Base-by-base conservation (phyloP, 805 yeast species). In the Suhomyces pyralidae region DNA sequence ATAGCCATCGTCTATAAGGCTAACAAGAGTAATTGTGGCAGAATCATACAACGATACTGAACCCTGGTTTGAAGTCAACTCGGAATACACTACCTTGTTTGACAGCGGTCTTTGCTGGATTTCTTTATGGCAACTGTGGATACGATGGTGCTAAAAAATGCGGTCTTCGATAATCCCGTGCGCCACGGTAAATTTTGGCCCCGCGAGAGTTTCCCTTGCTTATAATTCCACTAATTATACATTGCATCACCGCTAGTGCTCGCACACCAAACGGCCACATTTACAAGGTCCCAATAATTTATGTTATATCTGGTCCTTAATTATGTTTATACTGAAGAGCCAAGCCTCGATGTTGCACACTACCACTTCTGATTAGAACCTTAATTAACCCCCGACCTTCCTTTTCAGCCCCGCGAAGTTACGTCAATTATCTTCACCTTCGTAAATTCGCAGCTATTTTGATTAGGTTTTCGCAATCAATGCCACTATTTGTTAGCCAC, bases 401-500 rank as follows among this genome's bases (percentile, higher is more conserved):
- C 36, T 1, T 7, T n/a, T n/a, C 36, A n/a, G 36, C 36, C 36
- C 17, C 36, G 17, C 36, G n/a, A 12, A 28, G n/a, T 10, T 12
- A 6, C 32, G 32, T 28, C 32, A 12, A 12, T 28, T 12, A 12
- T 28, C 32, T 28, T 28, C 1, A 28, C 14, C 17, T n/a, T n/a
- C 2, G 5, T n/a, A n/a, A 32, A n/a, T 32, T 32, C 36, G 36
- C 36, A 32, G 36, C 17, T 15, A 10, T 32, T 32, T 32, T 32
- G 36, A 32, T 32, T 32, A 6, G 17, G 15, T 32, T 32, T 32
- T 32, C 36, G 36, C 36, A 32, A 32, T 32, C 36, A 32, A 32
- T 32, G 40, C 49, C 19, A 36, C 42, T 57, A 24, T 36, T 8
- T 73, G 71, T 65, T 49, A 77, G 78, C 2, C 71, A 69, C 50